Conservation (phyloP, 2,329 filamentous ascomycete genomes). For the Sordariomycetes sp. region DNA sequence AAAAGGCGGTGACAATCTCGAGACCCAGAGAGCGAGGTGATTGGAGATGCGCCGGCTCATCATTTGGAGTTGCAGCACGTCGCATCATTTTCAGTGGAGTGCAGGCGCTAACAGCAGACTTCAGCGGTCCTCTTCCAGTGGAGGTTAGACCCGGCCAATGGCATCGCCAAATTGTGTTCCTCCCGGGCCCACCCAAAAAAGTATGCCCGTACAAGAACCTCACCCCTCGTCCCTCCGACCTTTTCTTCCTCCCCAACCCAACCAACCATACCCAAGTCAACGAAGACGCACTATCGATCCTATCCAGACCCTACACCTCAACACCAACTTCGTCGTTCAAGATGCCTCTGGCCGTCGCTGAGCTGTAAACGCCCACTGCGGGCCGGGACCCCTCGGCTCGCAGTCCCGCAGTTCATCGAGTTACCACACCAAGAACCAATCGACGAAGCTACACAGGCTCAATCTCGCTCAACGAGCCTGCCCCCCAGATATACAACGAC, state of each 20-base stretch:
- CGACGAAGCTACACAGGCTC: slow-evolving; percentile 58
- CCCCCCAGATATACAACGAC: too few species aligned
- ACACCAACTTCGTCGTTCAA: slow-evolving; percentile 58
- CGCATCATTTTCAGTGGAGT: too few species aligned
- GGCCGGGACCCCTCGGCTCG: slow-evolving; percentile 50
- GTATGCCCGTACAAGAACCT: background rate
- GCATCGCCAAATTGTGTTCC: background rate
- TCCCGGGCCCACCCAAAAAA: background rate
- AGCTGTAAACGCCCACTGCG: slow-evolving; percentile 89
- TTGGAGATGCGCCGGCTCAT: too few species aligned
- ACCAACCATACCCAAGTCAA: slow-evolving; percentile 43
- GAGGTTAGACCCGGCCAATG: background rate
- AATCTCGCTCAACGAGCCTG: too few species aligned
- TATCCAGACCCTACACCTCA: slow-evolving; percentile 20
- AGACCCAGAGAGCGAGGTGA: too few species aligned
- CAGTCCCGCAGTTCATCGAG: slow-evolving; percentile 84
- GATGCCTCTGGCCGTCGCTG: slow-evolving; percentile 72
- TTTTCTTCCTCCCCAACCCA: slow-evolving; percentile 11
- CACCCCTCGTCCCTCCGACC: background rate
- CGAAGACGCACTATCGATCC: slow-evolving; percentile 52
- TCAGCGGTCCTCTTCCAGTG: too few species aligned
- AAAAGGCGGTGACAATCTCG: too few species aligned
- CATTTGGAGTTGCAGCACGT: too few species aligned
- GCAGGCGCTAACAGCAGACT: too few species aligned
- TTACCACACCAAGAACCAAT: slow-evolving; percentile 31